Evolutionary conservation across 345 rosid species (phyloP), one percentile per base, ranked within the genome.

Genomic region (Citrus unshiu): DNA sequence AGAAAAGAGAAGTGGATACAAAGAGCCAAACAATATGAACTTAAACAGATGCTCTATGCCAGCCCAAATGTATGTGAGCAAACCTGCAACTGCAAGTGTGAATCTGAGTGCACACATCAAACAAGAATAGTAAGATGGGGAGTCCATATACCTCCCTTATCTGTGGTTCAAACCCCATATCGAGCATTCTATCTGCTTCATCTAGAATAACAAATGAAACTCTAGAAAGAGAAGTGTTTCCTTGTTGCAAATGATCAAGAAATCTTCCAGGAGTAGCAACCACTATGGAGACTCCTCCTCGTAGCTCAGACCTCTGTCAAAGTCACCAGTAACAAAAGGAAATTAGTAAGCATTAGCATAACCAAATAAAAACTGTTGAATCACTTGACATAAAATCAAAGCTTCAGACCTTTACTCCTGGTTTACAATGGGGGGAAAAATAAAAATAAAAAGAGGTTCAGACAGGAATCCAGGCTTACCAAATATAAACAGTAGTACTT

Each of bases 201-300:
- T 86, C 89, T 76, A 86, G 80, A 71, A 86, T 72, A 35, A 86
- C 74, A 75, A 83, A 81, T 27, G 83, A 81, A 67, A 81, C 74
- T 80, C 85, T 80, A 18, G 79, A 72, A 22, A 86, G 85, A 21
- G 80, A 77, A 49, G 85, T 82, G 74, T 84, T 84, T 68, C 86
- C 85, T 75, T 84, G 84, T 24, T 84, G 85, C 49, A 86, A 79
- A 68, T 81, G 86, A 80, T 86, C 89, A 46, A 83, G 74, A 62
- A 86, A 81, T 74, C 89, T 79, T 74, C 89, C 89, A 30, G 89
- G 89, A 79, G 89, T 86, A 71, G 86, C 89, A 75, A 86, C 86
- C 39, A 83, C 77, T 65, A 86, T 72, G 64, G 54, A 76, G 75
- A 81, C 83, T 16, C 89, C 87, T 24, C 76, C 83, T 29, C 86